Evolutionary conservation across 495 filamentous ascomycete genomes (phyloP).

Genomic region (Neohortaea acidophila): DNA sequence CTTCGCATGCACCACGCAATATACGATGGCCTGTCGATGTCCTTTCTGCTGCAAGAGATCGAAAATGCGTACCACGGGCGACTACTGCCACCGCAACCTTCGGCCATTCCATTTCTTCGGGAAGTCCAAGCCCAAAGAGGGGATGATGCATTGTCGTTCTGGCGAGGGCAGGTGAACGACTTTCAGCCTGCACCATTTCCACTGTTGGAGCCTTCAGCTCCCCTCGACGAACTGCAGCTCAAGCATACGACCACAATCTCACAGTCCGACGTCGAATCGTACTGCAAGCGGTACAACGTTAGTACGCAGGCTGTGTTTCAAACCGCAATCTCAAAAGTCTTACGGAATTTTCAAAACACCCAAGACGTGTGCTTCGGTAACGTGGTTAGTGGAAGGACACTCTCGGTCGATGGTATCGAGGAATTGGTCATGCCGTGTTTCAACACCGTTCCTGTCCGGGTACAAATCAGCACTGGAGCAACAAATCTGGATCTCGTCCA

Average conservation of each 20-base stretch:
- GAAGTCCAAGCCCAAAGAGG: conserved; percentile 29
- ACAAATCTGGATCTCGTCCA: conserved; percentile 38
- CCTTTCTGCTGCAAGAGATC: conserved; percentile 47
- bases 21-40: conserved; percentile 62
- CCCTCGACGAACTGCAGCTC: conserved; percentile 12
- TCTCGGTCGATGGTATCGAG: conserved; percentile 48
- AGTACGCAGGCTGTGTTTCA: conserved; percentile 52
- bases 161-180: conserved; percentile 37
- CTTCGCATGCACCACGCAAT: conserved; percentile 67
- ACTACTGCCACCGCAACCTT: conserved; percentile 29
- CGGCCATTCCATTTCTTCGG: conserved; percentile 37
- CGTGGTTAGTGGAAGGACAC: conserved; percentile 56
- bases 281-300: conserved; percentile 36
- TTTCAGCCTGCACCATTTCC: conserved; percentile 37
- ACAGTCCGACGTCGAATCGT: conserved; percentile 32
- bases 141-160: conserved; percentile 40
- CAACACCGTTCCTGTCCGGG: conserved; percentile 69
- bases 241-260: conserved; percentile 18
- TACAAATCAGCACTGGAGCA: conserved; percentile 30
- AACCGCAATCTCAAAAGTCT: conserved; percentile 47
- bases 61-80: conserved; percentile 35
- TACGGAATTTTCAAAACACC: conserved; percentile 37
- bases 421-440: conserved; percentile 72
- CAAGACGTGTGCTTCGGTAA: conserved; percentile 69
- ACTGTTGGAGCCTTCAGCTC: conserved; percentile 12